Base-by-base conservation (phyloP, 1,284 basidiomycete genomes). In the Leccinum subrobustum region DNA sequence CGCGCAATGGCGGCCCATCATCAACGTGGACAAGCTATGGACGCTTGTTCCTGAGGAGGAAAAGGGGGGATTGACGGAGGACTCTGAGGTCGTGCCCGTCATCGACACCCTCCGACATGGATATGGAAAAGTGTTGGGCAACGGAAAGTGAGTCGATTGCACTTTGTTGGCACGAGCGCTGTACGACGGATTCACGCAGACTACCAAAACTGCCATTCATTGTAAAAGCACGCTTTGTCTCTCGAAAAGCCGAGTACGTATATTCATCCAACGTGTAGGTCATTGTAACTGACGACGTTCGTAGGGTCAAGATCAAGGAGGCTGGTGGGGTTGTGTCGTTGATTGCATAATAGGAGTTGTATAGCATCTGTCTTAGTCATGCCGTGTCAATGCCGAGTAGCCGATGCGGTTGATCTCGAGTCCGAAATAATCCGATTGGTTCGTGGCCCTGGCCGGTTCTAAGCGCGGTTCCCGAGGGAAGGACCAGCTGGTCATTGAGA, bases 21-120 rank as follows among this genome's bases (percentile, higher is more conserved):
- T 99, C 88, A 99, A 99, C 85, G 86, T 97, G 76, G 95, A 97
- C 86, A 96, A 94, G 81, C 84, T 93, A 59, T 93, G 91, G 91
- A 80, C 82, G 62, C 85, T 93, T 71, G 87, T 93, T 47, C 91
- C 92, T 42, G 84, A 78, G 57, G 87, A 83, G 75, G 87, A 93
- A 82, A 91, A 89, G 83, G 78, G 86, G 78, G 85, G 81, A 31
- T 73, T 92, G 69, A 87, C 80, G 31, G 84, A 85, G 71, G 76
- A 79, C 67, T 90, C 87, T 47, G 84, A 91, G 61, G 79, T 95
- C 68, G 95, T 96, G 37, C 95, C 95, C 56, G 93, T 97, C 51
- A 92, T 97, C 69, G 94, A 97, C 80, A 92, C 87, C 53, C 85
- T 94, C 70, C 83, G 80, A 66, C 86, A 89, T 74, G 94, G 95